Conservation (phyloP, 768 basidiomycete genomes). For the Agaricus bisporus region DNA sequence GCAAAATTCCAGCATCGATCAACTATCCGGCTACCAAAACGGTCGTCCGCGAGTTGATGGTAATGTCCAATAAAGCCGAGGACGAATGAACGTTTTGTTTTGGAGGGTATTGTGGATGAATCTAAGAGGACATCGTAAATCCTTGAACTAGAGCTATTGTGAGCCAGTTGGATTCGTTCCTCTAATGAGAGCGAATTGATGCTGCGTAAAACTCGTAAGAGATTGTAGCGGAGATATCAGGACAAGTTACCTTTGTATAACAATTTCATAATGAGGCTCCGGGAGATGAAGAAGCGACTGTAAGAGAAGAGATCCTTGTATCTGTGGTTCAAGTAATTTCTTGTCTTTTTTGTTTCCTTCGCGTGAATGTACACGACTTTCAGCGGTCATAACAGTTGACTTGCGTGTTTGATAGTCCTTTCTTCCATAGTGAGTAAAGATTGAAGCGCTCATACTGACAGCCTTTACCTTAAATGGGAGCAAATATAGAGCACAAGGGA, state of each 20-base stretch:
- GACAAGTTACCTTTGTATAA: conserved; percentile 58
- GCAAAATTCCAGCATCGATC: conserved; percentile 89
- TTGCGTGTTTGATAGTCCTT: conserved; percentile 1
- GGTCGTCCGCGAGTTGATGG: conserved; percentile 78
- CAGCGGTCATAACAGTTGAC: conserved; percentile 7
- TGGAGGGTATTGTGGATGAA: conserved; percentile 56
- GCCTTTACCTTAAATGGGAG: conserved; percentile 40
- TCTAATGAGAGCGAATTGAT: conserved; percentile 51
- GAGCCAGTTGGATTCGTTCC: conserved; percentile 46
- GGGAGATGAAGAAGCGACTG: conserved; percentile 75
- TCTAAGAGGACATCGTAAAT: conserved; percentile 76
- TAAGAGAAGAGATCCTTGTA: conserved; percentile 81
- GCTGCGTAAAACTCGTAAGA: conserved; percentile 29
- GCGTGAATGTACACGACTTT: conserved; percentile 13
- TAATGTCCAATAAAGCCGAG: conserved; percentile 74
- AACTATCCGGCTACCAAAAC: conserved; percentile 83
- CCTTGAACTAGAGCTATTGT: conserved; percentile 61
- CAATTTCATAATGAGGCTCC: conserved; percentile 58
- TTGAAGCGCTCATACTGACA: neutral
- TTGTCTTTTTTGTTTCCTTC: conserved; percentile 1
- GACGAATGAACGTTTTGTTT: conserved; percentile 66
- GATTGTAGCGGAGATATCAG: neutral
- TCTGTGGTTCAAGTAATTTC: conserved; percentile 54
- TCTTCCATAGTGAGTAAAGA: neutral
- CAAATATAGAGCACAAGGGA: conserved; percentile 63